Conservation (phyloP, 306 rosid species). For the Casuarina cunninghamiana region DNA sequence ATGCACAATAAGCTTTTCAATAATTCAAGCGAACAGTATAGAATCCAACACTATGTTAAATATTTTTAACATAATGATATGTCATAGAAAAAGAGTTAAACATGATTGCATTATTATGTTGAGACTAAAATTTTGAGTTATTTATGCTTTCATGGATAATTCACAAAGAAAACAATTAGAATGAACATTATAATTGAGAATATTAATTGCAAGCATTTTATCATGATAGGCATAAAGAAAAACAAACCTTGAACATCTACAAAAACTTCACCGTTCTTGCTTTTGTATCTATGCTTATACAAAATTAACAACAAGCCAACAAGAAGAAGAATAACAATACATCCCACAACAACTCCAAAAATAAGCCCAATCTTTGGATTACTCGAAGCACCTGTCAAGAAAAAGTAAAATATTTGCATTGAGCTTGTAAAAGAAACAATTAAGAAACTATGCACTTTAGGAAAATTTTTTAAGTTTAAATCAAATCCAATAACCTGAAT, state of each 20-base stretch:
- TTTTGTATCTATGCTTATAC: constrained; percentile 60
- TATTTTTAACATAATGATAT: neutral
- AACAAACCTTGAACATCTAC: constrained; percentile 91
- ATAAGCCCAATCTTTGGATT: constrained; percentile 64
- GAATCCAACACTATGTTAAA: too few species aligned
- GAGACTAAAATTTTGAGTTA: neutral
- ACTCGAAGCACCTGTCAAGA: constrained; percentile 54
- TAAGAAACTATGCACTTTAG: neutral
- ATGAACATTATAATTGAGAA: neutral
- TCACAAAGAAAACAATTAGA: neutral
- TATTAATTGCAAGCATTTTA: neutral
- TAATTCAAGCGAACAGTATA: too few species aligned
- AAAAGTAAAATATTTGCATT: constrained; percentile 25
- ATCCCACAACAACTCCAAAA: constrained; percentile 68
- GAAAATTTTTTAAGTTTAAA: constrained; percentile 11
- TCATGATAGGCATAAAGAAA: constrained; percentile 27
- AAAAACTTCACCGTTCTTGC: constrained; percentile 73
- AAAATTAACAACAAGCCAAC: constrained; percentile 56
- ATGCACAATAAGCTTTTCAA: too few species aligned
- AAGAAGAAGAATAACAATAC: constrained; percentile 45
- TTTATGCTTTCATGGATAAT: neutral
- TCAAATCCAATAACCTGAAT: constrained; percentile 59
- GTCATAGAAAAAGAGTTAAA: neutral
- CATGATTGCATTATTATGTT: neutral
- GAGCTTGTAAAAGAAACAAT: constrained; percentile 22